A percentile compares a stretch with the other conserved stretches of the same genome.
These are phyloP conservation scores for Xerocomellus dryophilus DNA, from an alignment of 768 basidiomycete genomes.

Conservation along the genomic window DNA sequence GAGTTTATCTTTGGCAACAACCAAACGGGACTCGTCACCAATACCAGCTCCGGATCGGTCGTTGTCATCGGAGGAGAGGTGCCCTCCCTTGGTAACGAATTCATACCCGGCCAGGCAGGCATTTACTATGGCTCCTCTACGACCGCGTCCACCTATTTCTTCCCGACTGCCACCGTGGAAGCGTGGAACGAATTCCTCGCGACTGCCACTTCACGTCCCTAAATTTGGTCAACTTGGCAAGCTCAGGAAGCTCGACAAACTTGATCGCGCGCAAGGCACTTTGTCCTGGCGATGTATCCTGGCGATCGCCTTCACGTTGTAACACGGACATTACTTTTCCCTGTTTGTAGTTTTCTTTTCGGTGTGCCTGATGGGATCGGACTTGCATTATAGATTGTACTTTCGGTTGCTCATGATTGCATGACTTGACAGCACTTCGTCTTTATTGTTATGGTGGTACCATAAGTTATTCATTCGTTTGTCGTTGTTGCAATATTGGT, in stretches of 20 bases:
- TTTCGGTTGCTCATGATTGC: background rate
- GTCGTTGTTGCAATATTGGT: background rate
- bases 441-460: slow-evolving; percentile 2
- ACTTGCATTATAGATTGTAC: background rate
- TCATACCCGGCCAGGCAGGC: slow-evolving; percentile 53
- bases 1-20: slow-evolving; percentile 69
- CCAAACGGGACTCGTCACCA: slow-evolving; percentile 52
- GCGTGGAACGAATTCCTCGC: slow-evolving; percentile 54
- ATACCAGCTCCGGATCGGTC: slow-evolving; percentile 18
- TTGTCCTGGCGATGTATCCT: too few relatives aligned
- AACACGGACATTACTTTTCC: background rate
- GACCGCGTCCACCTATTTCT: slow-evolving; percentile 51
- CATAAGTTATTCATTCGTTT: background rate
- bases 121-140: slow-evolving; percentile 54
- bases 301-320: slow-evolving; percentile 44
- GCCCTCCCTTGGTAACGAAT: slow-evolving; percentile 40
- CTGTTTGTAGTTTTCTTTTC: background rate
- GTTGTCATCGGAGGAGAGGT: slow-evolving; percentile 51
- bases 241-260: too few relatives aligned
- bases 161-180: slow-evolving; percentile 51
- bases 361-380: background rate
- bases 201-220: slow-evolving; percentile 31
- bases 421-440: background rate
- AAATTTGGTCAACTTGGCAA: background rate
- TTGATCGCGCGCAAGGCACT: too few relatives aligned